Base-by-base conservation (phyloP, 176 grass and related monocot genomes). In the Themeda triandra region DNA sequence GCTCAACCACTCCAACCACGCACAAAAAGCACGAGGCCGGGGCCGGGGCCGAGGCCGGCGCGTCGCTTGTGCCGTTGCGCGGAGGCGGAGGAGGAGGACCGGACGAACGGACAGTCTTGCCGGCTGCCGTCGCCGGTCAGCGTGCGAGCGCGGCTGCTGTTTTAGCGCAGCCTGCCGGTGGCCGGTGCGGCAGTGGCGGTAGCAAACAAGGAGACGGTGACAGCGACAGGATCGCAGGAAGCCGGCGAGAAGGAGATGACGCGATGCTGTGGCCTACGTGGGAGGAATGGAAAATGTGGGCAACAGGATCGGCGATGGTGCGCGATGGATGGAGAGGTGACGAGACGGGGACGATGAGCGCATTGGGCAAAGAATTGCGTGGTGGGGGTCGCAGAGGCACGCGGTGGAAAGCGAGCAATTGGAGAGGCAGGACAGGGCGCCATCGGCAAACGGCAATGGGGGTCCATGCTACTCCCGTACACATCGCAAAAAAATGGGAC, bases 1-100 rank as follows among this genome's bases (percentile, higher is more conserved):
- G 89, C 80, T 81, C 92, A 97, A 92, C 94, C 81, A 94, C 94
- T 97, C 92, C 94, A 92, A 79, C 87, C 29, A 86, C 84, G 53
- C 71, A 54, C 63, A 62, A 60, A 78, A 75, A 71, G 40, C 90
- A 75, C 45, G 68, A 87, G 80, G 63, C 65, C 39, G 37, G 15
- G 13, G 31, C n/a, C 48, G n/a, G 10, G 18, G 18, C 27, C 84
- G 4, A 44, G 42, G 44, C 44, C 30, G 21, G 21, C 54, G 10
- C n/a, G 58, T 60, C n/a, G 9, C 56, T 60, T 11, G 58, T 3
- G n/a, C 25, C 60, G 25, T 28, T 27, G 60, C n/a, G 27, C 27
- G 63, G 28, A 65, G 63, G 62, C 11, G 56, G 63, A 37, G 8
- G 39, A 9, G 45, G 14, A 48, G 46, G 15, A 15, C 41, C 71